phyloP scores from a whole-genome alignment of 1,284 basidiomycete genomes.

The Cerrena zonata region DNA sequence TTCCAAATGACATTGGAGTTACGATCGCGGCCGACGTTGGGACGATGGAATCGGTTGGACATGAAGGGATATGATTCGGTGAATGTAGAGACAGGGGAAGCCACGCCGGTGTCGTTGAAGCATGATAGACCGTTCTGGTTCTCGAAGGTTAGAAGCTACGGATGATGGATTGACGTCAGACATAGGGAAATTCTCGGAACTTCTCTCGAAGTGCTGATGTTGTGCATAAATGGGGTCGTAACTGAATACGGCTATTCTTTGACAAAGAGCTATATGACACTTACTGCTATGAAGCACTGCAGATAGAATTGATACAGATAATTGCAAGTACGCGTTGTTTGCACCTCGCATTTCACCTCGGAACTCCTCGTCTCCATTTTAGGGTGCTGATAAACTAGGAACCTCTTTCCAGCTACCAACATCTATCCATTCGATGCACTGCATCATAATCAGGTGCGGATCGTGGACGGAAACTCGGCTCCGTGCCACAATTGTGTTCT shows the following conservation, averaged over 20 bases:
- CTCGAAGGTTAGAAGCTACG: conserved; percentile 72
- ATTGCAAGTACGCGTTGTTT: neutral
- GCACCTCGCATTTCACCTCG: neutral
- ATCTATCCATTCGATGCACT: neutral
- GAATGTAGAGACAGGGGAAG: conserved; percentile 71
- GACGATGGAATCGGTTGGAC: conserved; percentile 85
- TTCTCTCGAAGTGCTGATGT: too few relatives aligned
- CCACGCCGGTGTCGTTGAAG: conserved; percentile 65
- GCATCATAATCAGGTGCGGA: too few relatives aligned
- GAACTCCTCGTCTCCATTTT: neutral
- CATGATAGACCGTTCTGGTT: conserved; percentile 90
- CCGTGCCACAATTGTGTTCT: too few relatives aligned
- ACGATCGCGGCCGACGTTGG: conserved; percentile 65
- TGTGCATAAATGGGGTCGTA: conserved; percentile 30
- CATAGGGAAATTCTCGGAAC: neutral
- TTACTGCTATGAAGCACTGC: neutral
- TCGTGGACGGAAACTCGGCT: neutral
- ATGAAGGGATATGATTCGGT: conserved; percentile 72
- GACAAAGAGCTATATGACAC: neutral
- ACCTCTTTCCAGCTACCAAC: neutral
- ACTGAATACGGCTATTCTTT: conserved; percentile 24
- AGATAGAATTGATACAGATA: neutral
- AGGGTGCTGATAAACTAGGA: too few relatives aligned
- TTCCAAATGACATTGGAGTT: conserved; percentile 83
- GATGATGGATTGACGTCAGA: too few relatives aligned